phyloP scores from a whole-genome alignment of 225 moss, liverwort and hornwort genomes.

The Marchantia polymorpha region DNA sequence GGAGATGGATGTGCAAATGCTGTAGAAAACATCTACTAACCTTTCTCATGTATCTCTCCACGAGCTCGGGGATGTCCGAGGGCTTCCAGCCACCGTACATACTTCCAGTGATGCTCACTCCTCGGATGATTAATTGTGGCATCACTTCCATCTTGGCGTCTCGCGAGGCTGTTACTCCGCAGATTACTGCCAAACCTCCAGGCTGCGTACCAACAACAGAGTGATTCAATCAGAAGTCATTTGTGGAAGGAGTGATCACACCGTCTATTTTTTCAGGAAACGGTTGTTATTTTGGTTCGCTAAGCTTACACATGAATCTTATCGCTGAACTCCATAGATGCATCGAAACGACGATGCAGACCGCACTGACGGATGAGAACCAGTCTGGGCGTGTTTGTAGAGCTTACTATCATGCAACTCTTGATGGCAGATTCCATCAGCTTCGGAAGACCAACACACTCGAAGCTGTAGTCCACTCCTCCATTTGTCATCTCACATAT shows the following conservation, averaged over 20 bases:
- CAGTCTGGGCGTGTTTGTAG: background rate
- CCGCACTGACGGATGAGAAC: background rate
- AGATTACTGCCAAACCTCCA: conserved; percentile 62
- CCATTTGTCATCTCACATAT: conserved; percentile 68
- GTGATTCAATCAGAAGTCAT: background rate
- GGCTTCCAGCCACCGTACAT: conserved; percentile 80
- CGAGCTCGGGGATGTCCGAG: conserved; percentile 70
- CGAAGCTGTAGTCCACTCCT: conserved; percentile 90
- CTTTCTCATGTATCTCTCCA: conserved; percentile 72
- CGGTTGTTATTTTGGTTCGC: background rate
- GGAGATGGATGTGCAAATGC: background rate
- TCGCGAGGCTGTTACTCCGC: conserved; percentile 53
- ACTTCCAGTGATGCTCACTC: conserved; percentile 61
- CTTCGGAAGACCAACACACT: conserved; percentile 67
- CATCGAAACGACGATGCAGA: background rate
- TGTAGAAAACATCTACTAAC: conserved; percentile 25
- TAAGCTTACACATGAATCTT: background rate
- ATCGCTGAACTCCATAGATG: background rate
- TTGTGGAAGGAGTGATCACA: background rate
- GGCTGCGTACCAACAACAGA: conserved; percentile 43
- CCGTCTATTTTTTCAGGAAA: background rate
- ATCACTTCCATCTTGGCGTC: conserved; percentile 48
- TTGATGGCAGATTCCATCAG: conserved; percentile 72
- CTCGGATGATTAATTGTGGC: conserved; percentile 45
- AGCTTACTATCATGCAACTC: conserved; percentile 62